Base-by-base conservation (phyloP, 108 stramenopile genomes). In the Cyclotella sp. region DNA sequence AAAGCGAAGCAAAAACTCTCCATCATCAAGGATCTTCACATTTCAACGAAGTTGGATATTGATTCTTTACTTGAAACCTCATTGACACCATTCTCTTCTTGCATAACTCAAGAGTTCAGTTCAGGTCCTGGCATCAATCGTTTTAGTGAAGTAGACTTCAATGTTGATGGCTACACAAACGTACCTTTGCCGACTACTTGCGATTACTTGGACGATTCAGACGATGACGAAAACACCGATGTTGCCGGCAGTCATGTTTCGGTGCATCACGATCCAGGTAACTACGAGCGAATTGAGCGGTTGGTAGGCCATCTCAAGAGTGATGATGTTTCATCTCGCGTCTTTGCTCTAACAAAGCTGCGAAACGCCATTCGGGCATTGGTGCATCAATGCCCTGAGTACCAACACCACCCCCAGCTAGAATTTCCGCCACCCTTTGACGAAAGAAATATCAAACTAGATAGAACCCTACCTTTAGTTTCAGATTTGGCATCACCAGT, bases 391-490 rank as follows among this genome's bases (percentile, higher is more conserved):
- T 77, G 61, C 18, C 63, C 78, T 9, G n/a, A n/a, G n/a, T n/a
- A n/a, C n/a, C n/a, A n/a, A n/a, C 15, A 13, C 5, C 34, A 41
- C 22, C 78, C 82, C 14, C 26, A 67, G 34, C 70, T 86, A 26
- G 75, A 86, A 18, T 63, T 77, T 54, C 71, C 79, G 14, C 79
- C 75, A n/a, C 82, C 82, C 16, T 84, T 80, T 70, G 67, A 86
- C 41, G 59, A 60, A 15, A 59, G 49, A 16, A 30, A 42, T 16
- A 70, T 73, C 16, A 61, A 43, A 40, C 65, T 76, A 22, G 77
- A 55, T 0, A 22, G 53, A 28, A 68, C 68, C 22, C 51, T 75
- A 14, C 77, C 79, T 52, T 54, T 84, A 22, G 83, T 86, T 18
- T 84, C 83, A 22, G 86, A 86, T 62, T 70, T 86, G 70, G 78